Evolutionary conservation across 2,329 filamentous ascomycete species (phyloP).

Genomic region (Aspergillus pseudonomiae): DNA sequence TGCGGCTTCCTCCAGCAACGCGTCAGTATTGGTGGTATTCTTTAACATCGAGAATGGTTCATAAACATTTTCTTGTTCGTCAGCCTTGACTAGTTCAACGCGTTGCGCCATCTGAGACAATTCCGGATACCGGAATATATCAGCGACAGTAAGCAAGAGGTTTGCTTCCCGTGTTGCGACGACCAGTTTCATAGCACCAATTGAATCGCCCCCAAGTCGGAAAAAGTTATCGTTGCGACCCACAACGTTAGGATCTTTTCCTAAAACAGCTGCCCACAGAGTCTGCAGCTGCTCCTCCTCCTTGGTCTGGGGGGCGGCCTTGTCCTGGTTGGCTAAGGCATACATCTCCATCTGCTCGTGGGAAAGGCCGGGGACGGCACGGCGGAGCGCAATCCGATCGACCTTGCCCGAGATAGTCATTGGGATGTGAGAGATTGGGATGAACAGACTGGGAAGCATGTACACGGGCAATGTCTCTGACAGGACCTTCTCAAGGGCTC

Average conservation of each 20-base stretch:
- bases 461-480: constrained; percentile 1
- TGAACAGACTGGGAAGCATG: constrained; percentile 8
- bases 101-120: background rate
- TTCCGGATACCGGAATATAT: background rate
- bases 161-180: background rate
- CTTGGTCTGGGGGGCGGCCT: constrained; percentile 4
- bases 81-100: constrained; percentile 4
- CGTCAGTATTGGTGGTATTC: background rate
- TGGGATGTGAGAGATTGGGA: background rate
- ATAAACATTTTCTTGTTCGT: background rate
- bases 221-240: constrained; percentile 28
- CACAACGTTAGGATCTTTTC: constrained; percentile 5
- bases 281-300: constrained; percentile 12
- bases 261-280: constrained; percentile 20
- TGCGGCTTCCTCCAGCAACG: constrained; percentile 12
- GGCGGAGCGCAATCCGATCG: background rate
- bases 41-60: constrained; percentile 12
- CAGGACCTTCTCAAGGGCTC: background rate
- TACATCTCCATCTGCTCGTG: constrained; percentile 10
- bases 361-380: background rate
- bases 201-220: constrained; percentile 25
- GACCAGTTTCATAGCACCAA: constrained; percentile 22
- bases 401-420: constrained; percentile 4
- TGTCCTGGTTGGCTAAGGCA: background rate
- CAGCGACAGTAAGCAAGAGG: background rate